These are phyloP conservation scores for Puccinia polysora DNA, from an alignment of 1,284 basidiomycete genomes.

Conservation along the genomic window DNA sequence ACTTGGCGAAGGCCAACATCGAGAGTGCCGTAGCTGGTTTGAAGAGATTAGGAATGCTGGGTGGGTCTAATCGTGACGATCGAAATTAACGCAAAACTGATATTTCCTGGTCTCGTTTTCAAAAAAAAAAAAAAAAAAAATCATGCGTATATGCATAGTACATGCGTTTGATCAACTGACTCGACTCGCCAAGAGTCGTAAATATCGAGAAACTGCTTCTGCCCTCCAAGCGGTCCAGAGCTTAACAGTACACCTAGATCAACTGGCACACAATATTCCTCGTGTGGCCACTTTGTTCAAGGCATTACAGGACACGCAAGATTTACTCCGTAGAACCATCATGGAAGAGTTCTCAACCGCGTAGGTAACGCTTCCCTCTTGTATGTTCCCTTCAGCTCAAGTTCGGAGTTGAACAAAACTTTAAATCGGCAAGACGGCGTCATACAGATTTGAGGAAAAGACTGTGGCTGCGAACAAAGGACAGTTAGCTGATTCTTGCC, in stretches of 20 bases:
- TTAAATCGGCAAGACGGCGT: too few species aligned
- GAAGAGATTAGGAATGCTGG: slow-evolving; percentile 87
- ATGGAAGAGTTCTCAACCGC: slow-evolving; percentile 84
- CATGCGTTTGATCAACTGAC: slow-evolving; percentile 76
- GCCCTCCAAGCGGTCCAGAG: slow-evolving; percentile 71
- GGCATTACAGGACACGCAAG: slow-evolving; percentile 72
- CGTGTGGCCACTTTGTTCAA: slow-evolving; percentile 71
- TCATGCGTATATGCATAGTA: slow-evolving; percentile 57
- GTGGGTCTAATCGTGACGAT: slow-evolving; percentile 60
- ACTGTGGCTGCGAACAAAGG: slow-evolving; percentile 33
- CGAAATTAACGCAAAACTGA: too few species aligned
- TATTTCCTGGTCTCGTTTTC: too few species aligned
- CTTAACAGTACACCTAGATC: slow-evolving; percentile 67
- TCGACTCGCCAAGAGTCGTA: slow-evolving; percentile 65
- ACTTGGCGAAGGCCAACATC: slow-evolving; percentile 89
- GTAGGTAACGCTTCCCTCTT: slow-evolving; percentile 58
- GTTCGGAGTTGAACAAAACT: too few species aligned
- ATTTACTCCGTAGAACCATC: slow-evolving; percentile 67
- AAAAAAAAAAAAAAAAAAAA: not conserved
- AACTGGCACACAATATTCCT: slow-evolving; percentile 67
- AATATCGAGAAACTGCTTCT: slow-evolving; percentile 71
- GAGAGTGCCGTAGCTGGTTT: slow-evolving; percentile 82
- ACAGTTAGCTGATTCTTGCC: slow-evolving; percentile 64
- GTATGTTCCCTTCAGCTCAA: too few species aligned
- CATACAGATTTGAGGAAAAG: slow-evolving; percentile 44